Percentiles rank a stretch among this genome's conserved stretches.
These are phyloP conservation scores for Penicillium sumatraense DNA, from an alignment of 2,329 filamentous ascomycete species.

Conservation along the genomic window DNA sequence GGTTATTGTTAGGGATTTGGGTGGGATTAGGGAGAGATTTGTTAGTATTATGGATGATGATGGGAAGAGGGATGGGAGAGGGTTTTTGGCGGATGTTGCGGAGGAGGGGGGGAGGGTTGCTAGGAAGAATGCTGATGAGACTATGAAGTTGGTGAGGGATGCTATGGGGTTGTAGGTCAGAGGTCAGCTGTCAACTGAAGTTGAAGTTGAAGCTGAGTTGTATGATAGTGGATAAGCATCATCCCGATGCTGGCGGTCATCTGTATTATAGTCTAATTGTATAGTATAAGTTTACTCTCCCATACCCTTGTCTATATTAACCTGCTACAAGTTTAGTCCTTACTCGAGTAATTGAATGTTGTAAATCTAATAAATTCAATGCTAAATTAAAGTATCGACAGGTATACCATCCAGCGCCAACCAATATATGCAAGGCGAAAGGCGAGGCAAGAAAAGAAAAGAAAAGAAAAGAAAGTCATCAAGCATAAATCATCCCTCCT, in stretches of 20 bases:
- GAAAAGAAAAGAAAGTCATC: background rate
- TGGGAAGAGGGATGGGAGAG: no score
- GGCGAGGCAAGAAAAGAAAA: background rate
- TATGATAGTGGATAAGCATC: no score
- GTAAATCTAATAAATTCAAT: no score
- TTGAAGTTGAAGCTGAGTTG: background rate
- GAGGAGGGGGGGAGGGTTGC: slow-evolving; percentile 36
- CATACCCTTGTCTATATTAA: no score
- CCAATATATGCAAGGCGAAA: background rate
- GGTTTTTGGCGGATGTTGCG: slow-evolving; percentile 36
- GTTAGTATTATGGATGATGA: slow-evolving; percentile 33
- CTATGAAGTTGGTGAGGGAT: slow-evolving; percentile 37
- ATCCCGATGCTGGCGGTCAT: no score
- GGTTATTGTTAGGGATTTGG: slow-evolving; percentile 33
- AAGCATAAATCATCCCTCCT: background rate
- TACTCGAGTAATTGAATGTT: no score
- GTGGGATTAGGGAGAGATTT: slow-evolving; percentile 41
- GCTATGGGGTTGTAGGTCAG: slow-evolving; percentile 39
- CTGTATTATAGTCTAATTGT: no score
- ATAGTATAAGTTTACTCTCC: no score
- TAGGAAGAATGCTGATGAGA: slow-evolving; percentile 35
- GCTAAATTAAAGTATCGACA: no score
- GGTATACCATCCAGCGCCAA: slow-evolving; percentile 6
- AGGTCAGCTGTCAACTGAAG: no score
- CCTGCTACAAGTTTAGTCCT: no score